Evolutionary conservation across 225 moss, liverwort and hornwort species (phyloP), one percentile per base, ranked within the genome.

Genomic region (Neckera pumila): DNA sequence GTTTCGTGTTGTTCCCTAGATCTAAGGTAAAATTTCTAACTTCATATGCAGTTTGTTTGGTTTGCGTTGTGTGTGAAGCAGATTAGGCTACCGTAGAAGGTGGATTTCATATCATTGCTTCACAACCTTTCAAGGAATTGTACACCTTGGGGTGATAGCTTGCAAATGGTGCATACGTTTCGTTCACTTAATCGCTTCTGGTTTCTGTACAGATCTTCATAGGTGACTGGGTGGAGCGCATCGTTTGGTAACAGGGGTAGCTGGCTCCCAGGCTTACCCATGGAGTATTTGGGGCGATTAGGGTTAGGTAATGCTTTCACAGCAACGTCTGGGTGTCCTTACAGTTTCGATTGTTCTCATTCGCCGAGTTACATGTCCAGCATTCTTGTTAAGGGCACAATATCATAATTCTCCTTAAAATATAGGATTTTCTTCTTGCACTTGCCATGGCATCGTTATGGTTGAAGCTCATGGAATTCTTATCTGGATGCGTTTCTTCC

Each of bases 201-300:
- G 19, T 64, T 60, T 66, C 33, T 81, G 51, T 61, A 49, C 89
- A 90, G 90, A 31, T 71, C 47, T 47, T 56, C 49, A 61, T 31
- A 71, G 71, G 71, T 77, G 9, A 23, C 34, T 34, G 26, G 76
- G 70, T 75, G 81, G 47, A 43, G 83, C 74, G 49, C 80, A n/a
- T 62, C 75, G 38, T 45, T 79, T 59, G 45, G 77, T 8, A 54
- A 45, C 64, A 56, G 18, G 56, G 34, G 76, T 31, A 81, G 62
- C 71, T 84, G 85, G 34, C 72, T 84, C 47, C 69, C 77, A 63
- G 65, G 86, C 65, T 75, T 78, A 78, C n/a, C 30, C 33, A 92
- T 91, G 92, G 92, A 91, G 89, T 92, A 89, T 83, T 88, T 92
- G 89, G 89, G 87, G 54, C 90, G 92, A 69, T 82, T 92, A 86